phyloP scores from a whole-genome alignment of 345 rosid genomes.

The Erysimum cheiranthoides region DNA sequence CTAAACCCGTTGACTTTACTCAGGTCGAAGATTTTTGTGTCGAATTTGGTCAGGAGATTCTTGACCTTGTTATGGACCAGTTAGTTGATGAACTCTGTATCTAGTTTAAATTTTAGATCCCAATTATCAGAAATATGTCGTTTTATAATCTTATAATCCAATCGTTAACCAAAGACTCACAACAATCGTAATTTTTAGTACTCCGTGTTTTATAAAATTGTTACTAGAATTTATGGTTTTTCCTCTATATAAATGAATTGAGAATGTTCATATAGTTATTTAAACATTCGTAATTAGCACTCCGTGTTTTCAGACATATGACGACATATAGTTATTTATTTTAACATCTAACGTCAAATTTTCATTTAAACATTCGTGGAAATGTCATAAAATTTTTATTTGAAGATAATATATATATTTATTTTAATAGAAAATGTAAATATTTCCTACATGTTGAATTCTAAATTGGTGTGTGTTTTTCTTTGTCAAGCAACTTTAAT shows the following conservation, averaged over 20 bases:
- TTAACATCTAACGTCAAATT: no score
- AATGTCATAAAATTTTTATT: neutral
- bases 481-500: neutral
- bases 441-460: neutral
- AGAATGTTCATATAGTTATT: neutral
- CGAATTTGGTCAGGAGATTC: constrained; percentile 59
- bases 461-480: neutral
- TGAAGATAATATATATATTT: neutral
- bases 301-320: no score
- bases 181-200: neutral
- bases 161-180: constrained; percentile 6
- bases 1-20: constrained; percentile 43
- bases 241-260: no score
- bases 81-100: constrained; percentile 55
- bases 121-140: constrained; percentile 9
- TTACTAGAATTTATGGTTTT: neutral
- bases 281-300: neutral
- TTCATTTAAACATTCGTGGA: neutral
- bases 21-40: constrained; percentile 55
- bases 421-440: neutral
- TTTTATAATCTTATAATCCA: constrained; percentile 17
- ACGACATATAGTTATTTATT: no score
- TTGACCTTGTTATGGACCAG: constrained; percentile 55
- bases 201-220: neutral
- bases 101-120: neutral